These are phyloP conservation scores for Citrus hindsii DNA, from an alignment of 345 rosid species.

Conservation along the genomic window DNA sequence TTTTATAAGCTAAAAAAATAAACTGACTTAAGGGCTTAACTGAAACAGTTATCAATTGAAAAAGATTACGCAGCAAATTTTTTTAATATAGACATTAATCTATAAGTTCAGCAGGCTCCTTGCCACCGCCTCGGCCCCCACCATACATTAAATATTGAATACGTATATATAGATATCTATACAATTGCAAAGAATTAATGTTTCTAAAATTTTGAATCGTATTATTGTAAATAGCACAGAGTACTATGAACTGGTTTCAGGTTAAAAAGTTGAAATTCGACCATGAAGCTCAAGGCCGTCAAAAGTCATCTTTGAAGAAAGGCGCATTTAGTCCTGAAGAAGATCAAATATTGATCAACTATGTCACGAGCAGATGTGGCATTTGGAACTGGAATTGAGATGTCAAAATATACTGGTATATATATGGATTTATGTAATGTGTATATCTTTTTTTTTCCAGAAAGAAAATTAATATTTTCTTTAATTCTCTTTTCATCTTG, in stretches of 20 bases:
- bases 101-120: no score
- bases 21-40: no score
- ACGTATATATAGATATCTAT: no score
- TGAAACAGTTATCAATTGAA: no score
- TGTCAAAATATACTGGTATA: slow-evolving; percentile 36
- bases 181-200: not conserved
- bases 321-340: slow-evolving; percentile 41
- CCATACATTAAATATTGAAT: no score
- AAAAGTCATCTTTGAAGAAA: slow-evolving; percentile 16
- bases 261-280: not conserved
- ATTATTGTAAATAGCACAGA: not conserved
- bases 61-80: no score
- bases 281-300: not conserved
- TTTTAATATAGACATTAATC: no score
- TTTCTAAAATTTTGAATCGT: not conserved
- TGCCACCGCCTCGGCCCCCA: no score
- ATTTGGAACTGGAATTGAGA: slow-evolving; percentile 36
- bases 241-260: not conserved
- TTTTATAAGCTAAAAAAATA: no score
- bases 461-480: not conserved
- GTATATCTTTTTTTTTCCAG: no score
- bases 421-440: no score
- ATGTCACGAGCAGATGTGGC: slow-evolving; percentile 24
- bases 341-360: slow-evolving; percentile 29
- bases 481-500: not conserved